Percentiles rank a stretch among this genome's conserved stretches.
These are phyloP conservation scores for Coemansia biformis DNA, from an alignment of 192 early-diverging fungal species.

Conservation along the genomic window DNA sequence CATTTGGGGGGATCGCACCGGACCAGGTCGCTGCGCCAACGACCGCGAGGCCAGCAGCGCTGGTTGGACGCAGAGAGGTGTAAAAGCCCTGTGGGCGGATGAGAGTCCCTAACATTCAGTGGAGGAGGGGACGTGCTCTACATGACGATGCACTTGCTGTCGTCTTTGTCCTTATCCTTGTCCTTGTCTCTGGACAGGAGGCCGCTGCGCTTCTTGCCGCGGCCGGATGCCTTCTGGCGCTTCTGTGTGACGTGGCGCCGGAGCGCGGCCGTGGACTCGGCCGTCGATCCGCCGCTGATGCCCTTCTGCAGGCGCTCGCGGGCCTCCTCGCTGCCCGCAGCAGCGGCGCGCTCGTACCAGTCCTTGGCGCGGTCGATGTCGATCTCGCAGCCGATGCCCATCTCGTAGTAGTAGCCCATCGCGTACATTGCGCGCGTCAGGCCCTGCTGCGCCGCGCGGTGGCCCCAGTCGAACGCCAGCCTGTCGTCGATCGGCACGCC, in stretches of 20 bases:
- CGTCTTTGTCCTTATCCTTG: slow-evolving; percentile 33
- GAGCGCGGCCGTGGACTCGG: slow-evolving; percentile 40
- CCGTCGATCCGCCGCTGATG: slow-evolving; percentile 13
- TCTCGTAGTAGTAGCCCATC: slow-evolving; percentile 86
- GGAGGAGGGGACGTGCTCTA: too few relatives aligned
- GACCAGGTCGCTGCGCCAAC: too few relatives aligned
- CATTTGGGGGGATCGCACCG: too few relatives aligned
- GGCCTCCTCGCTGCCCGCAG: slow-evolving; percentile 49
- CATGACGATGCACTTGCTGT: slow-evolving; percentile 42
- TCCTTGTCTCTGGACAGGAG: slow-evolving; percentile 33
- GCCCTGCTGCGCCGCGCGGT: slow-evolving; percentile 71
- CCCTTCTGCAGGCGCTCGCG: slow-evolving; percentile 43
- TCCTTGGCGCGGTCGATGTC: slow-evolving; percentile 54
- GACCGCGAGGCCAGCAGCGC: too few relatives aligned
- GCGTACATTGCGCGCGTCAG: slow-evolving; percentile 79
- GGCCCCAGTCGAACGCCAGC: slow-evolving; percentile 77
- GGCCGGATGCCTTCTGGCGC: slow-evolving; percentile 40
- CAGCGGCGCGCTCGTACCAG: slow-evolving; percentile 66
- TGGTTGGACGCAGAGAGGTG: too few relatives aligned
- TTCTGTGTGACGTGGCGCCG: slow-evolving; percentile 51
- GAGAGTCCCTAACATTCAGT: too few relatives aligned
- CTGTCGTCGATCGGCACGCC: slow-evolving; percentile 61
- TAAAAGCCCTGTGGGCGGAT: too few relatives aligned
- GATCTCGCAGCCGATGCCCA: slow-evolving; percentile 60
- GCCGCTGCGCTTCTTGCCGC: slow-evolving; percentile 27